phyloP scores from a whole-genome alignment of 2,329 filamentous ascomycete species.

The Penicillium sclerotiorum region DNA sequence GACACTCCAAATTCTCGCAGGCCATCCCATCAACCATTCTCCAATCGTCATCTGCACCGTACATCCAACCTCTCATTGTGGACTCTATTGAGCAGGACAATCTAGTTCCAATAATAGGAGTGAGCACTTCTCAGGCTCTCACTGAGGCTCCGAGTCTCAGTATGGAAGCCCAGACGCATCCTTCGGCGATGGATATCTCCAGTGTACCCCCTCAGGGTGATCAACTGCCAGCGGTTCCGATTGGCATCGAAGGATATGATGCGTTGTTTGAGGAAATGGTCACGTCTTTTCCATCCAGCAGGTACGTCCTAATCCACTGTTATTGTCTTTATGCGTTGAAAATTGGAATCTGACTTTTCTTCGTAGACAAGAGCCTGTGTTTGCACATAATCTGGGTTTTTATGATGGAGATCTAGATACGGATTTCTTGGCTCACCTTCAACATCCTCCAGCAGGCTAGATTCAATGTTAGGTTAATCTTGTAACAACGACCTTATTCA shows the following conservation, averaged over 20 bases:
- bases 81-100: not conserved
- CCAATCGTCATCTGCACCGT: not conserved
- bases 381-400: conserved; percentile 27
- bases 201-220: not conserved
- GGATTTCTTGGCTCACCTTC: conserved; percentile 23
- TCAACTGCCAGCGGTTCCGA: not conserved
- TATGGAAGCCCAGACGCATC: not conserved
- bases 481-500: not conserved
- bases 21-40: not conserved
- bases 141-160: not conserved
- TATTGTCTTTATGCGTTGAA: not conserved
- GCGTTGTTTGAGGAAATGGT: conserved; percentile 26
- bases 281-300: conserved; percentile 16
- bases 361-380: conserved; percentile 19
- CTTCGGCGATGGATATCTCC: not conserved
- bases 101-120: not conserved
- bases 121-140: not conserved
- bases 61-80: not conserved
- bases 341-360: not conserved
- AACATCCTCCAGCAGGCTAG: conserved; percentile 9
- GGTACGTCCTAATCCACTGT: conserved; percentile 12
- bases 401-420: conserved; percentile 25
- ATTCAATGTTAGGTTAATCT: not conserved
- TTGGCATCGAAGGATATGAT: conserved; percentile 16
- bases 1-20: not conserved